Percentiles rank a stretch among this genome's conserved stretches.
phyloP scores from a whole-genome alignment of 257 asterid genomes.

The Scutellaria barbata region DNA sequence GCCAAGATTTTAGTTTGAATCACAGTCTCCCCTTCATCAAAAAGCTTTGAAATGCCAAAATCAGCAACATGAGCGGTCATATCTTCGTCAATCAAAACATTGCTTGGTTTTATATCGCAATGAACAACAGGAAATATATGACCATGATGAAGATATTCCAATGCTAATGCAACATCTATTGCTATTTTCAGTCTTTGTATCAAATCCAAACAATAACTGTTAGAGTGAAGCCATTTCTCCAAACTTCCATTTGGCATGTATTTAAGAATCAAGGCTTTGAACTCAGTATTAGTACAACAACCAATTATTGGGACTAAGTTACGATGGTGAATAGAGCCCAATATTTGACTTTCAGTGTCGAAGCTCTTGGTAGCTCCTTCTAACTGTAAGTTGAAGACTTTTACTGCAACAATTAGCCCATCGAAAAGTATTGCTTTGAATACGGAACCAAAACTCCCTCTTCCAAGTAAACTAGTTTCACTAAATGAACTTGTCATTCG shows the following conservation, averaged over 20 bases:
- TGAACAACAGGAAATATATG: constrained; percentile 1
- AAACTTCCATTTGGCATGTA: constrained; percentile 26
- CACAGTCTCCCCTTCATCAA: neutral
- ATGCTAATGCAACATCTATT: neutral
- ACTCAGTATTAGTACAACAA: constrained; percentile 11
- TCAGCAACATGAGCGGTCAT: constrained; percentile 18
- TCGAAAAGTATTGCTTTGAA: neutral
- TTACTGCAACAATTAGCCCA: neutral
- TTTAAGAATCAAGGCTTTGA: constrained; percentile 7
- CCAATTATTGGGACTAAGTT: constrained; percentile 7
- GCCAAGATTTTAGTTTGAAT: constrained; percentile 17
- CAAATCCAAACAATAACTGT: neutral
- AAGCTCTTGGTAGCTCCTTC: neutral
- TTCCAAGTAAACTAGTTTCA: constrained; percentile 11
- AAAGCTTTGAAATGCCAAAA: constrained; percentile 19
- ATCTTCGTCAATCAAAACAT: neutral
- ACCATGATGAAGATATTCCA: constrained; percentile 25
- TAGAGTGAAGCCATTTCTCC: constrained; percentile 13
- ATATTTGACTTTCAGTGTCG: neutral
- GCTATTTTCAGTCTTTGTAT: neutral
- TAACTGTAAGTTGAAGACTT: constrained; percentile 14
- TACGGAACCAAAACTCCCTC: constrained; percentile 26
- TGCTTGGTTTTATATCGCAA: constrained; percentile 26
- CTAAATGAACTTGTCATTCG: constrained; percentile 1
- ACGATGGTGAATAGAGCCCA: constrained; percentile 3